Percentiles rank a stretch among this genome's conserved stretches.
phyloP scores from a whole-genome alignment of 2,329 filamentous ascomycete genomes.

The Colletotrichum musae region DNA sequence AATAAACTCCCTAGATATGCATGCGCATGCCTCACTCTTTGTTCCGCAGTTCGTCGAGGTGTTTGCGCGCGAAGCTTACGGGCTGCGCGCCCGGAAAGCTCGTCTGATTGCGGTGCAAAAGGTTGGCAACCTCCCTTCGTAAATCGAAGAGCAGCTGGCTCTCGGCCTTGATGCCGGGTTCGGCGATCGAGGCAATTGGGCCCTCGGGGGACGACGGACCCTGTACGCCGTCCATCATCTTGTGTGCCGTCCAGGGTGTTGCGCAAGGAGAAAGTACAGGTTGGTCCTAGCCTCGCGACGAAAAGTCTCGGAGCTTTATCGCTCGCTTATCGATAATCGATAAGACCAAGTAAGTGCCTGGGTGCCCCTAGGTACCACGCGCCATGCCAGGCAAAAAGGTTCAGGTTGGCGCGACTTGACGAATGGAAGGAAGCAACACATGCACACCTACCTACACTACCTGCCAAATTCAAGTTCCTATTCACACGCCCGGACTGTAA shows the following conservation, averaged over 20 bases:
- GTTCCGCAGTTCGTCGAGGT: conserved; percentile 84
- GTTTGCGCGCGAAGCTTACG: conserved; percentile 87
- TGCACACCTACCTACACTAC: too few relatives aligned
- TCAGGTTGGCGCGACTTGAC: neutral
- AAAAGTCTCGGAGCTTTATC: conserved; percentile 41
- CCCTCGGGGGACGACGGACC: conserved; percentile 43
- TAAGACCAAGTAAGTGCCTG: neutral
- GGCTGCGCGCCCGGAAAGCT: conserved; percentile 93
- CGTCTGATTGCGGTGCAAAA: conserved; percentile 78
- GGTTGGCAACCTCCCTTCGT: conserved; percentile 79
- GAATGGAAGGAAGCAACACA: neutral
- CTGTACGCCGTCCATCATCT: conserved; percentile 42
- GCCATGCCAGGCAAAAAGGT: too few relatives aligned
- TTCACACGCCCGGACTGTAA: too few relatives aligned
- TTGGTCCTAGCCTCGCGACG: conserved; percentile 33
- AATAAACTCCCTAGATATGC: neutral
- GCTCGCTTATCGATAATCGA: conserved; percentile 37
- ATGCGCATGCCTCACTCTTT: conserved; percentile 71
- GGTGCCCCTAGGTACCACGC: neutral
- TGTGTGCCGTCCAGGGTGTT: conserved; percentile 21
- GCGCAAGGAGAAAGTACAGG: conserved; percentile 34
- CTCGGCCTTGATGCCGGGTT: conserved; percentile 76
- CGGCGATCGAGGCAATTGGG: conserved; percentile 66
- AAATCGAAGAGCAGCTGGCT: conserved; percentile 73
- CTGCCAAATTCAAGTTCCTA: too few relatives aligned